Conservation (phyloP, 2,329 filamentous ascomycete species). For the Cordyceps tenuipes region DNA sequence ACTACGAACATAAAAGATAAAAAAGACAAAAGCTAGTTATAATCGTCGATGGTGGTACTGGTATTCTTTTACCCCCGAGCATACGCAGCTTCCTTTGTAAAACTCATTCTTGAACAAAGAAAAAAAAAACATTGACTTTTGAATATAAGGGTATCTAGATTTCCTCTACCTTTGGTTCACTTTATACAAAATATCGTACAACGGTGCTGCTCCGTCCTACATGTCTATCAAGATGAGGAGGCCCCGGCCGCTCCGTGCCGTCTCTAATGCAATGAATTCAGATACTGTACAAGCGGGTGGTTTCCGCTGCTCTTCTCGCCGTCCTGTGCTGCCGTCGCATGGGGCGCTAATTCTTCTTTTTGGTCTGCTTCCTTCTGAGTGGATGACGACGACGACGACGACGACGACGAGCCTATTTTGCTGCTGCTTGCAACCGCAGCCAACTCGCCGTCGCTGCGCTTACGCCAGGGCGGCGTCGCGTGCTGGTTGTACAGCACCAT, state of each 20-base stretch:
- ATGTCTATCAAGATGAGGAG: neutral
- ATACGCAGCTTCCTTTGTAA: neutral
- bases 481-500: slow-evolving; percentile 5
- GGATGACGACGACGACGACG: neutral
- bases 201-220: neutral
- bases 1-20: neutral
- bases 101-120: neutral
- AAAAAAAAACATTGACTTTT: neutral
- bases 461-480: neutral
- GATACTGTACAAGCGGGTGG: slow-evolving; percentile 9
- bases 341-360: too few species aligned
- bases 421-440: neutral
- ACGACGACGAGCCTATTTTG: neutral
- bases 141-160: slow-evolving; percentile 3
- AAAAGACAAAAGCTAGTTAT: neutral
- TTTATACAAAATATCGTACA: neutral
- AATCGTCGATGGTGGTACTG: neutral
- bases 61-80: neutral
- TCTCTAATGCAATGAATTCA: slow-evolving; percentile 3
- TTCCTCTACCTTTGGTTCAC: neutral
- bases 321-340: neutral
- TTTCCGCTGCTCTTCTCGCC: neutral
- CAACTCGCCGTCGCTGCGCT: neutral
- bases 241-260: neutral
- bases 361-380: neutral